Conservation (phyloP, 2,329 filamentous ascomycete genomes). For the Phialophora tarda region DNA sequence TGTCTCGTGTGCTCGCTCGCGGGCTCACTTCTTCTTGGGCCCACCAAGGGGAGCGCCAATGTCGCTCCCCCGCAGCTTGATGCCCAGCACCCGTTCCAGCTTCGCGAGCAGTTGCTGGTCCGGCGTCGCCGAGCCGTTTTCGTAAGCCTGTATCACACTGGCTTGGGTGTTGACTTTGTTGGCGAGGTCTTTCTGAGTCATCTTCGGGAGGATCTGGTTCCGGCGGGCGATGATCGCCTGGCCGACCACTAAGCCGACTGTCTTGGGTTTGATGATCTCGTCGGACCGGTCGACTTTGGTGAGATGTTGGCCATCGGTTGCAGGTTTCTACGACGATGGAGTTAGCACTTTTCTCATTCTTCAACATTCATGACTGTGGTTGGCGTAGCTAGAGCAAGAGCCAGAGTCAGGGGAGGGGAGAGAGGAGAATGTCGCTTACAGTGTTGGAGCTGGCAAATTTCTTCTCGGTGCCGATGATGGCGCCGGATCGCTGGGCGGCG, state of each 20-base stretch:
- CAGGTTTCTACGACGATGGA: conserved; percentile 49
- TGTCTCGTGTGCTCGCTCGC: background rate
- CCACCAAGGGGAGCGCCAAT: conserved; percentile 71
- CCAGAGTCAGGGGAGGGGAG: background rate
- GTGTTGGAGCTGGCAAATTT: conserved; percentile 79
- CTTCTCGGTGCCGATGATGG: conserved; percentile 86
- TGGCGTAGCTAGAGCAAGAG: background rate
- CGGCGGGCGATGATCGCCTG: conserved; percentile 81
- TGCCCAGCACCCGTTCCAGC: conserved; percentile 84
- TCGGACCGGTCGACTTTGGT: conserved; percentile 98
- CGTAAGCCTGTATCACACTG: conserved; percentile 79
- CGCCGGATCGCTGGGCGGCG: conserved; percentile 81
- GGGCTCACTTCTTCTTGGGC: conserved; percentile 67
- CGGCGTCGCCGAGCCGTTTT: conserved; percentile 76
- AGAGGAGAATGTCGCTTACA: conserved; percentile 60
- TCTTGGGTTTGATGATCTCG: conserved; percentile 97
- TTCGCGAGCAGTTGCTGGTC: conserved; percentile 80
- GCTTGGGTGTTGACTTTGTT: conserved; percentile 88
- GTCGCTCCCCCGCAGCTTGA: conserved; percentile 83
- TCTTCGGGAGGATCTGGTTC: conserved; percentile 82
- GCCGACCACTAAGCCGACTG: conserved; percentile 78
- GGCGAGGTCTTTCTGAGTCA: conserved; percentile 89
- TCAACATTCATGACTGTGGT: background rate
- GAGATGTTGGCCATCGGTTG: conserved; percentile 83
- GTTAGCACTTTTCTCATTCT: background rate